Evolutionary conservation across 129 eudicot genomes (phyloP), one percentile per base, ranked within the genome.

Genomic region (Flaveria brownii): DNA sequence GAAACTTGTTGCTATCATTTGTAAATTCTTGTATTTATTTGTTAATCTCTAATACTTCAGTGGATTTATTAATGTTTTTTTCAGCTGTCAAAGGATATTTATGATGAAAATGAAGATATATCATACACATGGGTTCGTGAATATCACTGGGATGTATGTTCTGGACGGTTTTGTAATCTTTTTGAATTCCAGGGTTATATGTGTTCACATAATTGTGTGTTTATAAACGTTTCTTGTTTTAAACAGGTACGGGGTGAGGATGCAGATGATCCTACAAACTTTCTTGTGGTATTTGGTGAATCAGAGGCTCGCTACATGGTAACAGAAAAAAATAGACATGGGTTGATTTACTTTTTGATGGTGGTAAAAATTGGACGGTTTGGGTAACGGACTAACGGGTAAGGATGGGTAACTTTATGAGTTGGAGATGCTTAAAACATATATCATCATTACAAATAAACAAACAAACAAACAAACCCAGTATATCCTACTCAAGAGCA

Each of bases 51-150:
- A 28, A 78, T n/a, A 46, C 50, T 68, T 42, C 63, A 20, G 50
- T 56, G 67, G 63, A 68, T 75, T 36, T 26, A 41, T 47, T 47
- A 69, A 50, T 49, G 64, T 78, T 56, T 66, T 75, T 76, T 74
- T 33, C 98, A 93, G 98, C 82, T 91, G 18, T 84, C 90, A 28
- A 91, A 93, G 89, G 97, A 91, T 74, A 87, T 91, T 16, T 87
- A 82, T 76, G 98, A 91, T 82, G 98, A 93, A 69, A 77, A 75
- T 74, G 98, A 93, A 85, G 98, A 93, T 79, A 60, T 89, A 33
- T 84, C 98, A 33, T 93, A 73, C 76, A 82, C 97, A 9, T 93
- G 97, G 98, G 87, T 93, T 77, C 98, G 98, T 17, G 98, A 93
- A 71, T 93, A 91, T 79, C 92, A 89, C 55, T 93, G 89, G 89